phyloP scores from a whole-genome alignment of 2,329 filamentous ascomycete genomes.

The Cordyceps tenuipes region DNA sequence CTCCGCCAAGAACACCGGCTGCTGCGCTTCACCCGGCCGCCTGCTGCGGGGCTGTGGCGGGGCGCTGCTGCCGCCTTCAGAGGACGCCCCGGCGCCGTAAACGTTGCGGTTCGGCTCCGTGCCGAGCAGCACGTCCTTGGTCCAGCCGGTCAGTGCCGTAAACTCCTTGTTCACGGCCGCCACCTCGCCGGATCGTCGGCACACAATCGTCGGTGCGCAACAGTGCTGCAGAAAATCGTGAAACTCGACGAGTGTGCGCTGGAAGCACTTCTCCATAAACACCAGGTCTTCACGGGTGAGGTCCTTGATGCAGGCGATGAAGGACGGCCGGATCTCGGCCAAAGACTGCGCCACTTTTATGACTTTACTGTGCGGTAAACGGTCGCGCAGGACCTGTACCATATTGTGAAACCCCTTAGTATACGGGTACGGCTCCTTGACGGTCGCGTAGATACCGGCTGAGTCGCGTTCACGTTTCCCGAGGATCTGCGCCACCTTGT shows the following conservation, averaged over 20 bases:
- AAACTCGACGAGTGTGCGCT: conserved; percentile 85
- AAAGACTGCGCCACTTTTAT: conserved; percentile 80
- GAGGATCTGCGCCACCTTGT: conserved; percentile 40
- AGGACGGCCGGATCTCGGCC: conserved; percentile 82
- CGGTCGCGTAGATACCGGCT: conserved; percentile 77
- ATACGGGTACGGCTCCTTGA: conserved; percentile 88
- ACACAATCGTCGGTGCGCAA: conserved; percentile 85
- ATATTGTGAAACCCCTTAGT: conserved; percentile 84
- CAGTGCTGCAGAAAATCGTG: conserved; percentile 86
- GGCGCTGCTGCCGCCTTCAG: conserved; percentile 26
- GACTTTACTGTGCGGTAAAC: conserved; percentile 69
- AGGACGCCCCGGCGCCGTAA: conserved; percentile 50
- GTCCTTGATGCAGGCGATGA: conserved; percentile 87
- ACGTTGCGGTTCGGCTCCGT: conserved; percentile 82
- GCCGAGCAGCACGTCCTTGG: conserved; percentile 78
- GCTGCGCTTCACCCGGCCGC: conserved; percentile 43
- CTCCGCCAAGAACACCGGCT: conserved; percentile 85
- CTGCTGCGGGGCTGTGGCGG: conserved; percentile 33
- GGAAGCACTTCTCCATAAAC: conserved; percentile 97
- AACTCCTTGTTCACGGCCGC: conserved; percentile 95
- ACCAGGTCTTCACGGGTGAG: conserved; percentile 81
- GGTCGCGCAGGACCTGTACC: conserved; percentile 68
- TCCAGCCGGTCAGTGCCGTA: conserved; percentile 91
- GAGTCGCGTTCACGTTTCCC: conserved; percentile 61
- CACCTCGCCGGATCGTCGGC: conserved; percentile 87